These are phyloP conservation scores for Pleoardoris graminearum DNA, from an alignment of 2,329 filamentous ascomycete species.

Conservation along the genomic window DNA sequence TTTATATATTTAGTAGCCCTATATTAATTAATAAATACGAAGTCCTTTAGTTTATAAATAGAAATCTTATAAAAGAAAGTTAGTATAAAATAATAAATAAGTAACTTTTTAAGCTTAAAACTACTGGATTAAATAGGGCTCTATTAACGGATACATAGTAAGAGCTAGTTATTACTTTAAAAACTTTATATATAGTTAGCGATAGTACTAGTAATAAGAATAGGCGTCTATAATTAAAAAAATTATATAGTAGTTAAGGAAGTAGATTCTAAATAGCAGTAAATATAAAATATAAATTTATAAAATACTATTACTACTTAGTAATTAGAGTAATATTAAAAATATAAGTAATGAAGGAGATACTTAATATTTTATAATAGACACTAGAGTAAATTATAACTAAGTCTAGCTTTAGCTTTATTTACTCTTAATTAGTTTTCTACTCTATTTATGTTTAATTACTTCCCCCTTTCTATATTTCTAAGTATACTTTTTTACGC, in stretches of 20 bases:
- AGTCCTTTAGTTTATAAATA: not conserved
- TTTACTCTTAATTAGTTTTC: conserved; percentile 1
- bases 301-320: not conserved
- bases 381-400: not conserved
- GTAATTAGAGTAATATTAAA: not conserved
- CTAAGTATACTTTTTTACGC: conserved; percentile 3
- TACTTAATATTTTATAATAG: conserved; percentile 1
- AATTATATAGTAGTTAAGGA: not conserved
- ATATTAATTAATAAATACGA: too few relatives aligned
- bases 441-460: too few relatives aligned
- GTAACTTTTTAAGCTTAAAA: not conserved
- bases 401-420: not conserved
- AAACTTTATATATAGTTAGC: not conserved
- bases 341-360: conserved; percentile 2
- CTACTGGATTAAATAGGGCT: not conserved
- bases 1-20: too few relatives aligned
- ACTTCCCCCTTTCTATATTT: conserved; percentile 1
- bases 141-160: not conserved
- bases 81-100: not conserved
- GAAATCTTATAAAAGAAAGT: not conserved
- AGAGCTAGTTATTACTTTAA: conserved; percentile 1
- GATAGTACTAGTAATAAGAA: conserved; percentile 1
- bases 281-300: not conserved
- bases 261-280: conserved; percentile 1
- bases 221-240: not conserved